phyloP scores from a whole-genome alignment of 306 rosid species.

The Malus sieversii region DNA sequence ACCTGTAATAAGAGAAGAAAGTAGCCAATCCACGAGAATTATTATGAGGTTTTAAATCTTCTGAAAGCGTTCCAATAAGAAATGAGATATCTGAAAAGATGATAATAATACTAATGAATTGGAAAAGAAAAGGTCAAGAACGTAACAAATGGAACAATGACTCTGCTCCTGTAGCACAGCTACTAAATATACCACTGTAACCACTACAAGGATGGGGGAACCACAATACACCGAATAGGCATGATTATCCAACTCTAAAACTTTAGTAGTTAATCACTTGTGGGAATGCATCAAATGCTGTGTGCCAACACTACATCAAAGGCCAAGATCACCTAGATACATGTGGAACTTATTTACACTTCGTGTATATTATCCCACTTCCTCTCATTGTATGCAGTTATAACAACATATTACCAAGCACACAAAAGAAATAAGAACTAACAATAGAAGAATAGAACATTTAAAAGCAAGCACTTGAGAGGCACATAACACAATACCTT shows the following conservation, averaged over 20 bases:
- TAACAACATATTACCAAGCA: not conserved
- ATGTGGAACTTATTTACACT: not conserved
- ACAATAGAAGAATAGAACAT: not conserved
- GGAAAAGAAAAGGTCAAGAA: not conserved
- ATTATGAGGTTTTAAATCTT: constrained; percentile 12
- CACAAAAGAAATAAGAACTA: not conserved
- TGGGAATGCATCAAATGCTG: not conserved
- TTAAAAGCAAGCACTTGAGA: not conserved
- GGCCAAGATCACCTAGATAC: not conserved
- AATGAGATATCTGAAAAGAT: not conserved
- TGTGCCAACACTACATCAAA: not conserved
- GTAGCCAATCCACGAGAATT: constrained; percentile 3
- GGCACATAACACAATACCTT: constrained; percentile 44
- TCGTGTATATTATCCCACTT: not conserved
- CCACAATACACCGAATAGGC: constrained; percentile 1
- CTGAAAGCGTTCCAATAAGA: not conserved
- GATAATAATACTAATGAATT: not conserved
- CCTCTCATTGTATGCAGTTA: not conserved
- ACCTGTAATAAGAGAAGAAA: constrained; percentile 35
- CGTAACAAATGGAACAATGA: not conserved
- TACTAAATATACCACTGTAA: not conserved
- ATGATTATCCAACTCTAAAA: not conserved
- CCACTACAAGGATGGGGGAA: not conserved
- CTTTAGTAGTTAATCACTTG: not conserved
- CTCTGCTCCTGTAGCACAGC: not conserved